phyloP scores from a whole-genome alignment of 139 green algal genomes.

The Micromonas commoda region DNA sequence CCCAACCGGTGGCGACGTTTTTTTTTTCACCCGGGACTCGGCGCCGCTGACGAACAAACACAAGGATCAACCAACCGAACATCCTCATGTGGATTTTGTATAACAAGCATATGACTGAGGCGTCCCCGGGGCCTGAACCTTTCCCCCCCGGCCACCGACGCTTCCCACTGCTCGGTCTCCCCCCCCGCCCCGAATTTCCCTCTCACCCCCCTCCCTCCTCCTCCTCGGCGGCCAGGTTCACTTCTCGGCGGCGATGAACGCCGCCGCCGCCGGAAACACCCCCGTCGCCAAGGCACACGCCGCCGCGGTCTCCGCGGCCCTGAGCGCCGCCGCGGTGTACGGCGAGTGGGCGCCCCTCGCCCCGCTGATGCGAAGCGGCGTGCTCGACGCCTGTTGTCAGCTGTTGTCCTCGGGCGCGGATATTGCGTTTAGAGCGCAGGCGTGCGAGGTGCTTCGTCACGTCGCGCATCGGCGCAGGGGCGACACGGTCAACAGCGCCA shows the following conservation, averaged over 20 bases:
- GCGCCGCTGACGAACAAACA: not conserved
- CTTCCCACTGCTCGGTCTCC: not conserved
- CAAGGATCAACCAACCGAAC: not conserved
- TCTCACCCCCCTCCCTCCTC: not conserved
- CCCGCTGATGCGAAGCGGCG: not conserved
- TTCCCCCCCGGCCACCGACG: not conserved
- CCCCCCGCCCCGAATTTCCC: not conserved
- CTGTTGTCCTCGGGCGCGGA: not conserved
- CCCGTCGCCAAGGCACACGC: not conserved
- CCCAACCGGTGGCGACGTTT: no score
- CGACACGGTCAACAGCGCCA: not conserved
- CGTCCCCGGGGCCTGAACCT: no score
- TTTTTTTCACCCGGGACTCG: no score
- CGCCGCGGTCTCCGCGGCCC: not conserved
- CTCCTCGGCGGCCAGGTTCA: not conserved
- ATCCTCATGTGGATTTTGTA: not conserved
- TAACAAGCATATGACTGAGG: no score
- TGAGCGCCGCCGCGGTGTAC: slow-evolving; percentile 6
- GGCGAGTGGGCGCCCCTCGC: slow-evolving; percentile 14
- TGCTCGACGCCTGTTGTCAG: not conserved
- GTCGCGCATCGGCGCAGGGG: not conserved
- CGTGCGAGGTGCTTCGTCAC: not conserved
- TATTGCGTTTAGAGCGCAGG: not conserved
- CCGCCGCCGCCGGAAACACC: not conserved
- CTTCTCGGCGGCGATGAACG: not conserved